Conservation (phyloP, 306 rosid species). For the Vicia faba region DNA sequence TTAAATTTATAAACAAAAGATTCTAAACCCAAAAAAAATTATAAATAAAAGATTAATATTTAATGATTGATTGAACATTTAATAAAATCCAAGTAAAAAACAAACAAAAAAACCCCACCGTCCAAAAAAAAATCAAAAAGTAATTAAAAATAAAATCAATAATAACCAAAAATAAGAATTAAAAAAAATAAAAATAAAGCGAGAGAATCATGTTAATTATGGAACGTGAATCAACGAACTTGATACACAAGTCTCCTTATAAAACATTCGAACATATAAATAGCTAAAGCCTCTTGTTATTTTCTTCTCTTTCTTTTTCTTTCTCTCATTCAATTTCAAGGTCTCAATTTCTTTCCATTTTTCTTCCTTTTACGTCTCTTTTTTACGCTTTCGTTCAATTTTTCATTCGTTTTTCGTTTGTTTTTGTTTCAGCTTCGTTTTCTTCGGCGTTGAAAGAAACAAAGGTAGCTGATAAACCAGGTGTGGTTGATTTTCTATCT, state of each 20-base stretch:
- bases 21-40: too few species aligned
- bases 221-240: conserved; percentile 34
- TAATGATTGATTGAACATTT: too few species aligned
- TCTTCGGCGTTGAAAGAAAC: neutral
- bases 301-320: conserved; percentile 20
- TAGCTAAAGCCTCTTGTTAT: conserved; percentile 29
- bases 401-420: neutral
- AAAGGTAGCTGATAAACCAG: conserved; percentile 33
- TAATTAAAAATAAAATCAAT: neutral
- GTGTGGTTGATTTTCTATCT: conserved; percentile 33
- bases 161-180: neutral
- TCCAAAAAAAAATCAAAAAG: neutral
- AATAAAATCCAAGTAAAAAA: too few species aligned
- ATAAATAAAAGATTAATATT: too few species aligned
- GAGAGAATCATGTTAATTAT: conserved; percentile 35
- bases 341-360: neutral
- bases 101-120: too few species aligned
- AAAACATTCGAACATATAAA: conserved; percentile 44
- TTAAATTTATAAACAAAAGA: too few species aligned
- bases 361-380: neutral
- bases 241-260: conserved; percentile 37
- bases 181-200: neutral
- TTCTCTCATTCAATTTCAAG: conserved; percentile 23
- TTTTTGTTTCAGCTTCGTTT: conserved; percentile 26
- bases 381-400: neutral